Evolutionary conservation across 495 filamentous ascomycete genomes (phyloP), one percentile per base, ranked within the genome.

Genomic region (Daldinia concentrica): DNA sequence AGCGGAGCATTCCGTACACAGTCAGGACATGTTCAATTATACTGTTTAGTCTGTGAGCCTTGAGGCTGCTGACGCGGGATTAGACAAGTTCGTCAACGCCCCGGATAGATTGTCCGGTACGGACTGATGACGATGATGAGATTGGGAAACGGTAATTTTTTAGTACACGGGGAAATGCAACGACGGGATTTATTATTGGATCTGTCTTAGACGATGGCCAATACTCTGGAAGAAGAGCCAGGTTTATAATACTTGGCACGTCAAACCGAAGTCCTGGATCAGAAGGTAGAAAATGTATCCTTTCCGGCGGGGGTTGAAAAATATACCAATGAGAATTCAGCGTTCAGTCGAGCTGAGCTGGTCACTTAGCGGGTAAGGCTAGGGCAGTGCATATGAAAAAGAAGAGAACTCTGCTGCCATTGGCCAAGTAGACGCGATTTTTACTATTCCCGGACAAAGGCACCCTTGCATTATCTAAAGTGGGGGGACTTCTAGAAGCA

Each of bases 31-130:
- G 9, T 54, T 30, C 50, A 9, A n/a, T 37, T 56, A 68, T 68
- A 19, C 50, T 30, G 15, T 54, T 30, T 30, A 7, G 26, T 4
- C 14, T 17, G 15, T n/a, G 29, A 52, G 34, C 39, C 30, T 5
- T 39, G 45, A 62, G 59, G 55, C 57, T 54, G 70, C 70, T 72
- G 70, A 72, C 64, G 70, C 24, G 64, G 59, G 69, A 72, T 72
- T 37, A 7, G 34, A 29, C 22, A 36, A 41, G 27, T 54, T 54
- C 50, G 50, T 54, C 50, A 54, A 54, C 15, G 26, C 26, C 50
- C 50, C 24, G 6, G 50, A 30, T 30, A 29, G 50, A 6, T 54
- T 17, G 12, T 30, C 27, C 50, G 50, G 50, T n/a, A 30, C 43
- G 19, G 43, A 48, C 9, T 48, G 43, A 48, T 48, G 43, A 48